Evolutionary conservation across 2,329 filamentous ascomycete species (phyloP), one percentile per base, ranked within the genome.

Genomic region (Bipolaris oryzae): DNA sequence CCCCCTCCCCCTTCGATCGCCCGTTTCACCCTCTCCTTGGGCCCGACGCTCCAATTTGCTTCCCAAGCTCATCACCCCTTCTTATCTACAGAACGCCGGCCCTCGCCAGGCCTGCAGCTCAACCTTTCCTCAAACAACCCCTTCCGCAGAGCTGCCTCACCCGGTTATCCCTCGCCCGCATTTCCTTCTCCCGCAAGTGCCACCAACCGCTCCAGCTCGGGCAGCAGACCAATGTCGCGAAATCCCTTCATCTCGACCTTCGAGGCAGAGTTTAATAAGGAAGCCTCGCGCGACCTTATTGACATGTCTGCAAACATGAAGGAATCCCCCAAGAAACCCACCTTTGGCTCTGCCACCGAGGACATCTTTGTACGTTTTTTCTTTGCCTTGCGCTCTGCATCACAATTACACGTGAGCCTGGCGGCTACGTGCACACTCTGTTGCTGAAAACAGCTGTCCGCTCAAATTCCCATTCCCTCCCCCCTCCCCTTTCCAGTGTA

Each of bases 51-150:
- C 72, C 66, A 72, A 70, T 69, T 55, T 55, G 55, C 56, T 62
- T 52, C 31, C 53, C 47, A 50, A 38, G 57, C 70, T 73, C 68
- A 72, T 70, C 63, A 57, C 58, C 64, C 45, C 57, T 65, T 35
- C 61, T 70, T 73, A 69, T 68, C 63, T 63, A 57, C 71, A 78
- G 78, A 79, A 55, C 76, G 76, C 53, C 75, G 77, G 67, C 81
- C 78, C 63, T 83, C 84, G 66, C 76, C 83, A 63, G 82, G 81
- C 65, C 80, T 89, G 72, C 80, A 84, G 52, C 79, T 89, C 74
- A 89, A 87, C 77, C 84, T 92, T 55, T 77, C 79, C 71, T 87
- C 88, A 76, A 92, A 92, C 83, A 93, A 93, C 74, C 90, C 90
- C 61, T 93, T 85, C 73, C 88, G 89, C 80, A 91, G 88, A 71